Evolutionary conservation across 106 monocot genomes (phyloP).

Genomic region (Apostasia shenzhenica): DNA sequence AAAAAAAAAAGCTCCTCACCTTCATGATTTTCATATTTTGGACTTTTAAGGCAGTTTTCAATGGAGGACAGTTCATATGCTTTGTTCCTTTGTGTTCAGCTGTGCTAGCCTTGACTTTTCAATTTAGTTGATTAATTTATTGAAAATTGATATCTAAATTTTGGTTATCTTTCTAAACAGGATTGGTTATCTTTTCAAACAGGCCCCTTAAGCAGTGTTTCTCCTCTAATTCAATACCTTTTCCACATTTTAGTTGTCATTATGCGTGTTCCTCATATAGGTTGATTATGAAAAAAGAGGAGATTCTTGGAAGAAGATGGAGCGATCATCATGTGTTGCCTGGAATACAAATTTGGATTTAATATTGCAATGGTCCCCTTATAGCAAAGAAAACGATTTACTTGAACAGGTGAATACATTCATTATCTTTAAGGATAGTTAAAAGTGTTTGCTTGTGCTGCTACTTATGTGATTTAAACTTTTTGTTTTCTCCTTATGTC

Average conservation of each 20-base stretch:
- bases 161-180: not conserved
- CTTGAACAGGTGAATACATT: conserved; percentile 44
- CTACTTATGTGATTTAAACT: not conserved
- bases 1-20: too few relatives aligned
- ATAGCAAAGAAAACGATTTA: conserved; percentile 58
- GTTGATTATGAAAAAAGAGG: conserved; percentile 63
- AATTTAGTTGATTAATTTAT: not conserved
- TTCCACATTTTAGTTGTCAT: not conserved
- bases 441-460: not conserved
- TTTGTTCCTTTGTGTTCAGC: too few relatives aligned
- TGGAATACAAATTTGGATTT: conserved; percentile 69
- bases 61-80: too few relatives aligned
- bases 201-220: not conserved
- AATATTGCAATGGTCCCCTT: conserved; percentile 78
- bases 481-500: too few relatives aligned
- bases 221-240: not conserved
- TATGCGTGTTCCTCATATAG: conserved; percentile 19
- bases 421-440: not conserved
- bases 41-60: too few relatives aligned
- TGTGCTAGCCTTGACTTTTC: not conserved
- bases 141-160: not conserved
- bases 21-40: too few relatives aligned
- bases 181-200: not conserved
- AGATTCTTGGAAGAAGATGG: conserved; percentile 42
- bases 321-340: conserved; percentile 31